Evolutionary conservation across 2,329 filamentous ascomycete genomes (phyloP).

Genomic region (Pleurostoma richardsiae): DNA sequence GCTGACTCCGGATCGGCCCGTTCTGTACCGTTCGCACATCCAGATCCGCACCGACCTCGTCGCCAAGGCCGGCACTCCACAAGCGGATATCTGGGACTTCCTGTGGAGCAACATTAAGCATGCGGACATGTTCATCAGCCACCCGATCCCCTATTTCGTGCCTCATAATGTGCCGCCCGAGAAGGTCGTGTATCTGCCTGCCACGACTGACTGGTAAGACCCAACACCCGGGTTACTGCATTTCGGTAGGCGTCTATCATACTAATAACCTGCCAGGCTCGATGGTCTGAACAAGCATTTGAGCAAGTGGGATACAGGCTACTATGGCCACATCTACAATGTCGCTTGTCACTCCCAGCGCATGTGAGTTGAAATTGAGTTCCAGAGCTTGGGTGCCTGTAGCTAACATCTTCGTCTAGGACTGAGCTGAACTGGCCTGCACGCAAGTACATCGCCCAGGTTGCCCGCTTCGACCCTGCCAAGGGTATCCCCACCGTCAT

Average conservation of each 20-base stretch:
- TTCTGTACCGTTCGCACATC: slow-evolving; percentile 79
- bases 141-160: slow-evolving; percentile 73
- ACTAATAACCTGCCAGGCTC: slow-evolving; percentile 36
- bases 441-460: slow-evolving; percentile 71
- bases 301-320: slow-evolving; percentile 63
- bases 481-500: slow-evolving; percentile 79
- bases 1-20: slow-evolving; percentile 64
- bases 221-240: not conserved
- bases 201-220: slow-evolving; percentile 70
- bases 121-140: slow-evolving; percentile 76
- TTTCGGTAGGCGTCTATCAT: not conserved
- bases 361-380: slow-evolving; percentile 38
- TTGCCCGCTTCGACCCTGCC: slow-evolving; percentile 77
- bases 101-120: slow-evolving; percentile 67
- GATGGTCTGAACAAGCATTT: slow-evolving; percentile 77
- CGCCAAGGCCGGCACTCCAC: slow-evolving; percentile 56
- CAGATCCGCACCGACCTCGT: slow-evolving; percentile 74
- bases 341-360: slow-evolving; percentile 52
- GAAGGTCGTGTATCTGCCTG: slow-evolving; percentile 71
- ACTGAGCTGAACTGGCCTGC: slow-evolving; percentile 53
- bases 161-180: slow-evolving; percentile 60
- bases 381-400: slow-evolving; percentile 9
- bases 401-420: slow-evolving; percentile 15
- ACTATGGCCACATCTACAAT: slow-evolving; percentile 73
- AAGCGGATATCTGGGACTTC: slow-evolving; percentile 70